Evolutionary conservation across 2,329 filamentous ascomycete species (phyloP), one percentile per base, ranked within the genome.

Genomic region (Aspergillus floridensis): DNA sequence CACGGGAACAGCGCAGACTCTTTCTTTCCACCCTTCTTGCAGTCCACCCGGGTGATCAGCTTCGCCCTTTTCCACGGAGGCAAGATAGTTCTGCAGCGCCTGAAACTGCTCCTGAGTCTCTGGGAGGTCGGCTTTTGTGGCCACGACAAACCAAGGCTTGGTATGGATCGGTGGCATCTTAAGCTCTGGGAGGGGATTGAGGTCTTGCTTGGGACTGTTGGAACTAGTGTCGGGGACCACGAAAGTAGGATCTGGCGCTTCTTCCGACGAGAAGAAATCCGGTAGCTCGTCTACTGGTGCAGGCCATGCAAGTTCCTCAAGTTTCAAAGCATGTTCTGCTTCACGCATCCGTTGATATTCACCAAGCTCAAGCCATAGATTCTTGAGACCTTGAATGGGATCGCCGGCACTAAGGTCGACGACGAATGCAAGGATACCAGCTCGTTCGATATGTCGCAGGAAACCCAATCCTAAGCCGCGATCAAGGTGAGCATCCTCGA

Each of bases 91-190:
- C 65, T 87, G 86, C 66, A 99, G 78, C 54, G 79, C 76, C 38
- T 75, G 76, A 73, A 91, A 99, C 71, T 95, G 96, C 24, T 86
- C 84, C 73, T 92, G 85, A 2, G 95, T 96, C 3, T 84, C 84
- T 3, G 88, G 85, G 57, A 96, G 74, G 73, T 98, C 93, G 0
- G 91, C 93, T 77, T 98, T 98, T 21, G 93, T 97, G 1, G 91
- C 93, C 48, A 97, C 87, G 5, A 97, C 93, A 69, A 96, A 95
- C 95, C 95, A 99, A 0, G 95, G 93, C 78, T 99, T 99, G 35
- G 85, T 86, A n/a, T 90, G 90, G 65, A 98, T 96, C 46, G 89
- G 86, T n/a, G 90, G 81, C 11, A 84, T 77, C 24, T 76, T 74
- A 35, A 84, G 74, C 24, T 77, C 80, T 46, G 79, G 81, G 21